Base-by-base conservation (phyloP, 345 rosid species). In the Salix suchowensis region DNA sequence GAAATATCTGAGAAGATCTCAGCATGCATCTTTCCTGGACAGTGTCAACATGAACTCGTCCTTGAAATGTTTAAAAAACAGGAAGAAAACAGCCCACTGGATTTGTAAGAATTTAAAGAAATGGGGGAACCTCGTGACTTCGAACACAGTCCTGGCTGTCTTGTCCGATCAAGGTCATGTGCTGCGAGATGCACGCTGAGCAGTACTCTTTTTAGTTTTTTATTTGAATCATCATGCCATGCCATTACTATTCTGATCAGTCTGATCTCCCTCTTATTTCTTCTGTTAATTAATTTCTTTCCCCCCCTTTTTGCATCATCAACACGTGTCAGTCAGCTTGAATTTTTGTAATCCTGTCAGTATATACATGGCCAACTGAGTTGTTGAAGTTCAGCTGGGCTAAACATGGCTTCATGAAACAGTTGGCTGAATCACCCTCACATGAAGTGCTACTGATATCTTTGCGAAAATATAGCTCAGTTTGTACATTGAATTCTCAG, bases 131-230 rank as follows among this genome's bases (percentile, higher is more conserved):
- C 84, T 78, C 78, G 82, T 83, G 88, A 74, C 75, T 14, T 55
- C 23, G 76, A 70, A 84, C 81, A 74, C 62, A 75, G 84, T 77
- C 79, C 72, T 75, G 68, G 87, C 84, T 84, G 88, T 81, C 84
- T 32, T 82, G 74, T 81, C 74, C 81, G 85, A 79, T 86, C 82
- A 52, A 71, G 70, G 16, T 84, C 89, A 88, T 86, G 88, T 88
- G 91, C 82, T 3, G 85, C 86, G 78, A 81, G 83, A 88, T 81
- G 85, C 75, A 82, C 87, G 86, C 88, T 77, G 88, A 81, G 24
- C 80, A 71, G n/a, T n/a, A n/a, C 65, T 19, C 69, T 19, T 15
- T 15, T 16, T 39, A 14, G 58, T 70, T 60, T 48, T 52, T 19
- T 21, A 52, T 52, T 52, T 52, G 10, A 18, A 18, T 6, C 24